phyloP scores from a whole-genome alignment of 1,284 basidiomycete genomes.

The Melampsora americana region DNA sequence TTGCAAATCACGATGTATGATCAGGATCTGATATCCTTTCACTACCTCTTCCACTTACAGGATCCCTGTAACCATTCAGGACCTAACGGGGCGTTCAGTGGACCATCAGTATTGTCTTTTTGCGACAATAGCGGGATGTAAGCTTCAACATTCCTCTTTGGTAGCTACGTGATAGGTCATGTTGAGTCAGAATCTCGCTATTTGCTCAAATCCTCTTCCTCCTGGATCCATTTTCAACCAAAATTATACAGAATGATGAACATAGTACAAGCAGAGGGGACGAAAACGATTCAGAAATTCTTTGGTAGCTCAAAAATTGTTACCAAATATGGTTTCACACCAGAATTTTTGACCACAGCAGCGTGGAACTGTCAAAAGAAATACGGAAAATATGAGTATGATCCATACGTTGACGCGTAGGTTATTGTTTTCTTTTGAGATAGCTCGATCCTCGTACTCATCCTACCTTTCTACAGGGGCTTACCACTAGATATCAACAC shows the following conservation, averaged over 20 bases:
- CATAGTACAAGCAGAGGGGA: constrained; percentile 29
- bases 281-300: constrained; percentile 31
- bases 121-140: constrained; percentile 39
- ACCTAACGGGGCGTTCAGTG: constrained; percentile 29
- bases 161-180: too few relatives aligned
- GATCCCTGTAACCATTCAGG: constrained; percentile 22
- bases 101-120: constrained; percentile 31
- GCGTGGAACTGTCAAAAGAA: constrained; percentile 39
- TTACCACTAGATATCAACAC: constrained; percentile 33
- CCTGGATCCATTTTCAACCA: not conserved
- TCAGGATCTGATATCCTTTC: constrained; percentile 7
- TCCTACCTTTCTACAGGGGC: not conserved
- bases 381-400: constrained; percentile 34
- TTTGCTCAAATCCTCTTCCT: not conserved
- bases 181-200: not conserved
- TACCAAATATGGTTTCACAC: constrained; percentile 24
- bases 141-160: not conserved
- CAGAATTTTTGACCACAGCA: constrained; percentile 26
- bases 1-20: not conserved
- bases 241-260: constrained; percentile 44
- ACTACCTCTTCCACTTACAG: constrained; percentile 12
- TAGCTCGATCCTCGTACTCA: not conserved
- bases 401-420: constrained; percentile 37
- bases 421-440: not conserved
- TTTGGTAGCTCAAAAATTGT: constrained; percentile 14